Base-by-base conservation (phyloP, 345 rosid genomes). In the Carallia pectinifolia region DNA sequence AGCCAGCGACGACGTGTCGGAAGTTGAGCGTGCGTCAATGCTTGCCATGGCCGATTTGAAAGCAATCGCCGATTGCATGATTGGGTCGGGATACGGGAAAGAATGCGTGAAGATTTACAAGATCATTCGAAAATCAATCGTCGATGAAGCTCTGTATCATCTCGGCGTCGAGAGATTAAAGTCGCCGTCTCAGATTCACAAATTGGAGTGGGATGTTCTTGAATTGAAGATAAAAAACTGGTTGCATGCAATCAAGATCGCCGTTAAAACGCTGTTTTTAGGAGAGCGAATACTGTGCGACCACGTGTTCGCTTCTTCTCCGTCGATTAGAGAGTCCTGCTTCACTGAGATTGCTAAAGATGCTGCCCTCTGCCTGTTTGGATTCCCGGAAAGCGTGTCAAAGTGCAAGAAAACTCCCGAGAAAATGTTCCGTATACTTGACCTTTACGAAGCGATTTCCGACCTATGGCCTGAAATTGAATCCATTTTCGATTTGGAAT, bases 51-150 rank as follows among this genome's bases (percentile, higher is more conserved):
- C 79, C 2, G 92, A 89, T 74, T 61, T 92, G 39, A 90, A 87
- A 67, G 81, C 81, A 0, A 90, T 90, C 34, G 93, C 96, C 17
- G 97, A 86, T 33, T 85, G 85, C 69, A 92, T 95, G 97, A 83
- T 86, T 58, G 71, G 82, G 40, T 86, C 80, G 19, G 97, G 99
- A 31, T 92, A 92, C 53, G 87, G 88, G 6, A 86, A 83, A 71
- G 99, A 90, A 71, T 92, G 99, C 7, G 72, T 80, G 10, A 77
- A 77, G 75, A 73, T 83, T 39, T 95, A 90, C 67, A 86, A 81
- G 40, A 54, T 73, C 53, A 62, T 73, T 71, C 77, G 99, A 54
- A 92, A 85, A 74, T 89, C 92, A 0, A 75, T 86, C 3, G 85
- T 92, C 4, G 90, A 92, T 40, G 91, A 88, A 78, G 83, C 87